Evolutionary conservation across 805 yeast genomes (phyloP).

Genomic region (Metschnikowia borealis): DNA sequence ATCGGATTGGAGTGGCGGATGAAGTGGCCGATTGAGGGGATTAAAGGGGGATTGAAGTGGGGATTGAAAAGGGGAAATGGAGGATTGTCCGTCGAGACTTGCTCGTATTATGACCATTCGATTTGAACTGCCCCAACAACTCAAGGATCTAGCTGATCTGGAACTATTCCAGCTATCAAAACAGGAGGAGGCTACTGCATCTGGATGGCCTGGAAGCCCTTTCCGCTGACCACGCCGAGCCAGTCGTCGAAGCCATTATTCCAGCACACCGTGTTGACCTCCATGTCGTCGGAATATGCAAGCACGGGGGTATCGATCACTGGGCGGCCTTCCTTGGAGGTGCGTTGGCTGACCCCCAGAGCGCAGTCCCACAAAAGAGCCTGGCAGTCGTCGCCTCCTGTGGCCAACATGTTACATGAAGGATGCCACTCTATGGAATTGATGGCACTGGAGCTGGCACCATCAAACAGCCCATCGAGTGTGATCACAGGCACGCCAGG

Average conservation of each 20-base stretch:
- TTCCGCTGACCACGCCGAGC: constrained; percentile 73
- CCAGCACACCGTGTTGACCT: constrained; percentile 79
- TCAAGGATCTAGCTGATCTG: too few species aligned
- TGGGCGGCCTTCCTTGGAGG: constrained; percentile 10
- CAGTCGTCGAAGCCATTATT: constrained; percentile 62
- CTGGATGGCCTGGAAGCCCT: constrained; percentile 63
- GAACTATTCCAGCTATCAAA: too few species aligned
- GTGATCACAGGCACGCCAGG: constrained; percentile 80
- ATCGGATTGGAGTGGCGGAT: too few species aligned
- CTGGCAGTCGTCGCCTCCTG: constrained; percentile 74
- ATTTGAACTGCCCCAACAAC: background rate
- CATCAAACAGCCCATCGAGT: constrained; percentile 52
- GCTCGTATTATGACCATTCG: background rate
- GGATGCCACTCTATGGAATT: constrained; percentile 89
- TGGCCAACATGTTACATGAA: constrained; percentile 51
- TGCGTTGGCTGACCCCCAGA: constrained; percentile 15
- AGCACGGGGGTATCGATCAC: constrained; percentile 35
- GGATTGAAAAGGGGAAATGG: too few species aligned
- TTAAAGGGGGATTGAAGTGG: too few species aligned
- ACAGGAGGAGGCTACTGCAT: background rate
- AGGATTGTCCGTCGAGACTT: background rate
- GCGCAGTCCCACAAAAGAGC: constrained; percentile 65
- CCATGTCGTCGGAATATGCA: constrained; percentile 60
- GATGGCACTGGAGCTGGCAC: constrained; percentile 54
- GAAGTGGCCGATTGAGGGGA: too few species aligned